Evolutionary conservation across 2,329 filamentous ascomycete species (phyloP).

Genomic region (Xylariales sp.): DNA sequence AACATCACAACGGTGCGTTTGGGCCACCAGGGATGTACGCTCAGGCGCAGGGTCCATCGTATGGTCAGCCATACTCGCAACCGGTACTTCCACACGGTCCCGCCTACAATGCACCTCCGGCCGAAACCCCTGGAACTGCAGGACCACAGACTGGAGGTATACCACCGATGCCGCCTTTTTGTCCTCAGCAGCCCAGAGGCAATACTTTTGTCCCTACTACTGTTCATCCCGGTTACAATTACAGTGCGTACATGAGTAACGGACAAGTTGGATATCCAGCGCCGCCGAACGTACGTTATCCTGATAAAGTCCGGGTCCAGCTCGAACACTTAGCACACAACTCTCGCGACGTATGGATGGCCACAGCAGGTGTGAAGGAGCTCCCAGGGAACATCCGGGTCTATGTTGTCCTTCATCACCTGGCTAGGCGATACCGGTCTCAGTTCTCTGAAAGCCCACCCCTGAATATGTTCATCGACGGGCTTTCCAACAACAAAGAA

Average conservation of each 20-base stretch:
- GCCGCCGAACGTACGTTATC: conserved; percentile 23
- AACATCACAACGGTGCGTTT: background rate
- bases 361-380: conserved; percentile 53
- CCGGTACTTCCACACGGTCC: background rate
- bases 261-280: conserved; percentile 13
- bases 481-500: conserved; percentile 49
- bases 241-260: conserved; percentile 20
- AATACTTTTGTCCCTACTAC: background rate
- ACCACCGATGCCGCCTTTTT: too few relatives aligned
- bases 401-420: conserved; percentile 59
- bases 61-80: background rate
- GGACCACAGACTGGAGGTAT: too few relatives aligned
- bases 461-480: conserved; percentile 55
- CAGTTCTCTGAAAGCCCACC: conserved; percentile 53
- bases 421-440: conserved; percentile 51
- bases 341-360: conserved; percentile 59
- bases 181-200: background rate
- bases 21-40: background rate
- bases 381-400: conserved; percentile 59
- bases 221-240: conserved; percentile 17
- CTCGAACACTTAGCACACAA: conserved; percentile 49
- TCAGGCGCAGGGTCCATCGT: background rate
- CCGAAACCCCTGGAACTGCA: too few relatives aligned
- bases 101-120: background rate
- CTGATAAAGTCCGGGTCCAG: conserved; percentile 40